Conservation (phyloP, 2,329 filamentous ascomycete species). For the Diaporthe capsici region DNA sequence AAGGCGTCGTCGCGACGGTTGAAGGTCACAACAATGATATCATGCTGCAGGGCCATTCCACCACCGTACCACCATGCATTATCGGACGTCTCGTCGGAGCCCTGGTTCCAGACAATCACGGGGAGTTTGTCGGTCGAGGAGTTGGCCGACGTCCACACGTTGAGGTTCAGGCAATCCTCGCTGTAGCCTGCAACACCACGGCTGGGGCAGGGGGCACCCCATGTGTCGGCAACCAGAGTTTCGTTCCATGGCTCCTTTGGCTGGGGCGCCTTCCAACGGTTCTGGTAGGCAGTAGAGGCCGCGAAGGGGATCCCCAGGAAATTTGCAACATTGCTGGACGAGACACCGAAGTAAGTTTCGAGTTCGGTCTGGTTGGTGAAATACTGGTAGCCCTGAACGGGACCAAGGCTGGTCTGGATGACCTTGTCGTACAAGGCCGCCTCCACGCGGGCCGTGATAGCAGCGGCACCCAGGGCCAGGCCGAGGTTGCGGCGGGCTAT, state of each 20-base stretch:
- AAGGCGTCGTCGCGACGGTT: conserved; percentile 41
- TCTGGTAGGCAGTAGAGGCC: conserved; percentile 35
- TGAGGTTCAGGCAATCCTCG: conserved; percentile 53
- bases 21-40: conserved; percentile 40
- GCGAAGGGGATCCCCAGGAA: conserved; percentile 37
- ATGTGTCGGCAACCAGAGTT: conserved; percentile 42
- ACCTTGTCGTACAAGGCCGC: conserved; percentile 32
- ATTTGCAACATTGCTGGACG: conserved; percentile 23
- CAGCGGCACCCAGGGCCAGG: conserved; percentile 18
- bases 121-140: conserved; percentile 47
- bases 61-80: conserved; percentile 36
- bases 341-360: conserved; percentile 28
- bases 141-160: conserved; percentile 51
- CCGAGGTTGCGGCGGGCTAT: neutral
- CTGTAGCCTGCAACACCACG: conserved; percentile 30
- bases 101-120: conserved; percentile 47
- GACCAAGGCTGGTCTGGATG: conserved; percentile 34
- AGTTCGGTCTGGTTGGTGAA: conserved; percentile 32
- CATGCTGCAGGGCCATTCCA: conserved; percentile 39
- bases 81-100: conserved; percentile 37
- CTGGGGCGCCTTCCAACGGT: conserved; percentile 33
- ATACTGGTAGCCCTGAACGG: conserved; percentile 34
- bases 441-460: neutral
- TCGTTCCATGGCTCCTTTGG: conserved; percentile 42
- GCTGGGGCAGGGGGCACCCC: conserved; percentile 40